Evolutionary conservation across 2,329 filamentous ascomycete species (phyloP), one percentile per base, ranked within the genome.

Genomic region (Colletotrichum sidae): DNA sequence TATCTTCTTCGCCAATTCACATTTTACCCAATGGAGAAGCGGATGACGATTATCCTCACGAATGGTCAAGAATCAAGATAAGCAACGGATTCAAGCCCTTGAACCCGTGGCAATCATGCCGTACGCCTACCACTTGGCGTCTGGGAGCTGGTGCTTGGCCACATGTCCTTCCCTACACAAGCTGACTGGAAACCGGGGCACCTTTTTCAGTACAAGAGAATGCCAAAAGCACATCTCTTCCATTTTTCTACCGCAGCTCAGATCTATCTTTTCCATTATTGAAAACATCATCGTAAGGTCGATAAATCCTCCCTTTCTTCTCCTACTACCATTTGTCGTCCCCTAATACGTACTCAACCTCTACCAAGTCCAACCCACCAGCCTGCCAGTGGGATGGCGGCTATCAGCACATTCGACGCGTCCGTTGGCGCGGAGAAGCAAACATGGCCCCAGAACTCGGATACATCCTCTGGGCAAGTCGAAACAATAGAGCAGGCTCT

Each of bases 391-490:
- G 25, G 17, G 15, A 46, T 46, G 44, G 44, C 44, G 17, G 44
- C 44, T 8, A 46, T 17, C 13, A 17, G 44, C 8, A 17, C 11
- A 5, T 25, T 17, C 15, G 44, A 10, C 15, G 44, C 44, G 4
- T n/a, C 13, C 6, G 15, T 17, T 17, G 13, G 6, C 25, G 55
- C 34, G 3, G 61, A 60, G 37, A 65, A 65, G 56, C 45, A 15
- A 12, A 8, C 41, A 9, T 54, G 44, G 42, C 55, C 56, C 4
- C 71, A 73, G 15, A 69, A 62, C 9, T 70, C 69, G 2, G 72
- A 72, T 42, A 67, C 67, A 25, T 69, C 25, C 4, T 73, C 69
- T 6, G 57, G 55, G 12, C 60, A 65, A 35, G 57, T 60, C 33
- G 69, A 70, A 42, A 55, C 51, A 7, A 33, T 54, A 7, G 51